Base-by-base conservation (phyloP, 176 grass and related monocot genomes). In the Alopecurus myosuroides region DNA sequence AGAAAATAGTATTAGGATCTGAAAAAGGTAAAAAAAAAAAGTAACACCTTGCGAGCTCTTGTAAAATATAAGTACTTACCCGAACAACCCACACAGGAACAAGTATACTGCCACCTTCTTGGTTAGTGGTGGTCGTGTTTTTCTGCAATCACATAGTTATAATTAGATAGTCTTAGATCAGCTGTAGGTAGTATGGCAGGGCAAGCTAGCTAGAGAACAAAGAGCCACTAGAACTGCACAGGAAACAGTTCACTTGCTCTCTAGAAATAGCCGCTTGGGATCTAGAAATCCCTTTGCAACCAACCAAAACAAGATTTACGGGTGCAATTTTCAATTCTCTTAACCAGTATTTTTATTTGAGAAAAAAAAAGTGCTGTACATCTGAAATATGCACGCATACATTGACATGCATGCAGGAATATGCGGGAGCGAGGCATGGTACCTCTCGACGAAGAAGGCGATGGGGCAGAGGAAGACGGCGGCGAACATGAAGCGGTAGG, bases 401-500 rank as follows among this genome's bases (percentile, higher is more conserved):
- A n/a, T n/a, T n/a, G n/a, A n/a, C n/a, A n/a, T n/a, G n/a, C n/a
- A n/a, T n/a, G n/a, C n/a, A n/a, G n/a, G n/a, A n/a, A n/a, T n/a
- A n/a, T n/a, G n/a, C 44, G 44, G 44, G 44, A 46, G 50, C 50
- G 22, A 53, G 49, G 5, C 18, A 51, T 1, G 6, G 19, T 70
- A 86, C 93, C 93, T 81, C 53, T 95, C 93, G 18, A 90, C 1
- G 78, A 95, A 18, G 90, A 95, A 92, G 87, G 93, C 93, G 56
- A 90, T 39, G 35, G 90, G 90, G 75, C 81, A 88, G 67, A 95
- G 83, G 80, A 92, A 77, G 15, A 80, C 45, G 49, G 80, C 31
- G 60, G 85, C 90, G 66, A 95, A 85, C 75, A 95, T 41, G 74
- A 85, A 74, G 5, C 90, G 88, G 80, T 95, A 95, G 69, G 90